These are phyloP conservation scores for Claviceps digitariae DNA, from an alignment of 2,329 filamentous ascomycete species.

Conservation along the genomic window DNA sequence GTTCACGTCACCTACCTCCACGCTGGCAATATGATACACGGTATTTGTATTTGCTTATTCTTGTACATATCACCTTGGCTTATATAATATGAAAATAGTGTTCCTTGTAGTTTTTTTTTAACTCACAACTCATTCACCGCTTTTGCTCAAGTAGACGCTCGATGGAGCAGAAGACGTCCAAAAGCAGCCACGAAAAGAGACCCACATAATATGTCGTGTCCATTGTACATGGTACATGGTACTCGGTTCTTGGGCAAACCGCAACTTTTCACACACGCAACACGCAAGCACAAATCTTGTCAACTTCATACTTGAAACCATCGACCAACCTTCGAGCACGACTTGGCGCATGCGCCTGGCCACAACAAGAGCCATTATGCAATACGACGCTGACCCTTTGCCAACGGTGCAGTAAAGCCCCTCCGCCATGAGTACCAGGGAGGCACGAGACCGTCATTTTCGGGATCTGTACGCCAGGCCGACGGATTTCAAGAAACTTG, in stretches of 20 bases:
- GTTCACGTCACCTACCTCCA: no score
- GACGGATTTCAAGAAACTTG: conserved; percentile 30
- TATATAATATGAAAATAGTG: no score
- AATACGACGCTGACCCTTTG: not conserved
- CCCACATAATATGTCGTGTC: not conserved
- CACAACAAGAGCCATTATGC: not conserved
- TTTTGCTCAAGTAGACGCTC: no score
- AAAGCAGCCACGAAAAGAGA: not conserved
- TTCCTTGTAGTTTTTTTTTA: no score
- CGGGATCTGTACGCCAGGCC: conserved; percentile 26
- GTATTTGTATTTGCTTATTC: no score
- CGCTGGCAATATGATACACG: no score
- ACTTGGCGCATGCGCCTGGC: not conserved
- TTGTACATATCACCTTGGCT: no score
- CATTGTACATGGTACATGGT: no score
- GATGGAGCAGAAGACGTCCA: no score
- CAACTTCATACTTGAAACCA: not conserved
- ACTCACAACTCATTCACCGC: no score
- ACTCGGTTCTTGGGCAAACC: no score
- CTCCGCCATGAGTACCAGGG: not conserved
- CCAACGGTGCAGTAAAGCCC: not conserved
- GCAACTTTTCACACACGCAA: no score
- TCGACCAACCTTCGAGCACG: not conserved
- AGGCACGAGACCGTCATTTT: conserved; percentile 18
- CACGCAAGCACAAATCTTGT: not conserved